Evolutionary conservation across 768 basidiomycete genomes (phyloP), one percentile per base, ranked within the genome.

Genomic region (Boletus vermiculosoides): DNA sequence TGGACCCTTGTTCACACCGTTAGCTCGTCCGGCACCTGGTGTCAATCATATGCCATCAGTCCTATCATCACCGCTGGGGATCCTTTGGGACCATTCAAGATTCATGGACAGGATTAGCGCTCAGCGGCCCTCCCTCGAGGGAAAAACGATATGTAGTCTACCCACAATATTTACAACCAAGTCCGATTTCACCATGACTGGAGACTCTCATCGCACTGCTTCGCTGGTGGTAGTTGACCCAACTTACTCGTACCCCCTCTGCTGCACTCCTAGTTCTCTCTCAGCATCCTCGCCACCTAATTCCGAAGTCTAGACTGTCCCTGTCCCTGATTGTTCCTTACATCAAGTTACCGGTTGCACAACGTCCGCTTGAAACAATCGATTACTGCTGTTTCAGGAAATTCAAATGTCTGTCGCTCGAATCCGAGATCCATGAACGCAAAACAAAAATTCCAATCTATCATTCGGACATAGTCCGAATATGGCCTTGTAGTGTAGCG

Each of bases 401-500:
- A 20, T n/a, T 22, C 4, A 18, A 28, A 15, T 28, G 22, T 23
- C 16, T 30, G 18, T 9, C 25, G 5, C 16, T 45, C 28, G 18
- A 30, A 45, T 30, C 25, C 11, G 45, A 45, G 16, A 28, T 45
- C 25, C 2, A 18, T 10, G 18, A 10, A 23, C 3, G 45, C 18
- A 3, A 18, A 33, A 0, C 11, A 31, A 31, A 31, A 9, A 2
- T 4, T 34, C n/a, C 18, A 13, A 4, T 20, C 1, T n/a, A 7
- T 8, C 6, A 46, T 20, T 13, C 1, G 4, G n/a, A 40, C 12
- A 22, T 2, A 0, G 4, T n/a, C 20, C 2, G 12, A 25, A 16
- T 13, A 46, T 22, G 66, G 67, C 58, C 52, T 50, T 73, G 66
- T 73, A 74, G 73, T 73, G 72, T 73, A 73, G 73, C 59, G 73